A percentile compares a stretch with the other conserved stretches of the same genome.
phyloP scores from a whole-genome alignment of 495 filamentous ascomycete species.

The Alectoria sarmentosa region DNA sequence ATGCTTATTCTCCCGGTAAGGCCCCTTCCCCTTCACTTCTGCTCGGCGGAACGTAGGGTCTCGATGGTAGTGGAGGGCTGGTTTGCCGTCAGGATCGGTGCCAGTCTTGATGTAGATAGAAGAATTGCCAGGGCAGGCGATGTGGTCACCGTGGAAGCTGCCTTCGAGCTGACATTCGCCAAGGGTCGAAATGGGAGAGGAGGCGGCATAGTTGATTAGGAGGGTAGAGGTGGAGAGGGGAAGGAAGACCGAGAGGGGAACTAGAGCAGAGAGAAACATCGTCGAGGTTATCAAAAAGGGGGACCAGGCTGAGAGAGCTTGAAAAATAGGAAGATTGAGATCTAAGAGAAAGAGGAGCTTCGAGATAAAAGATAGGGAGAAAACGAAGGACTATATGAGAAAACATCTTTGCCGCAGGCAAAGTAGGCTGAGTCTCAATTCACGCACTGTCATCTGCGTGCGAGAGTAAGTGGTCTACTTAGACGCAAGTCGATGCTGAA shows the following conservation, averaged over 20 bases:
- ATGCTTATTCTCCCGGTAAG: constrained; percentile 25
- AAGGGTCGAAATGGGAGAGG: constrained; percentile 3
- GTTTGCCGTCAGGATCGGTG: too few species aligned
- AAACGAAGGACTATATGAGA: neutral
- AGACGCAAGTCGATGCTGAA: neutral
- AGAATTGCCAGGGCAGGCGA: too few species aligned
- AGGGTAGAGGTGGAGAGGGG: constrained; percentile 12
- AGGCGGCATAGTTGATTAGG: constrained; percentile 11
- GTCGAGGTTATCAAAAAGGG: neutral
- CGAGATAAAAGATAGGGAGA: neutral
- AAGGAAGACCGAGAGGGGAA: neutral
- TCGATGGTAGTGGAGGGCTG: constrained; percentile 31
- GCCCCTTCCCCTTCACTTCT: constrained; percentile 28
- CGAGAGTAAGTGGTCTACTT: neutral
- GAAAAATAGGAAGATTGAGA: neutral
- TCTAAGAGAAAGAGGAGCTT: neutral
- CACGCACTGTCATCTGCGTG: neutral
- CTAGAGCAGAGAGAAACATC: constrained; percentile 2
- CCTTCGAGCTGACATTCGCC: too few species aligned
- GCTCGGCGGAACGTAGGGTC: constrained; percentile 30
- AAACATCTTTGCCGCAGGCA: neutral
- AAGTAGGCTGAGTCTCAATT: neutral
- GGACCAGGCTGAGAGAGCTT: neutral
- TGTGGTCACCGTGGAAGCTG: too few species aligned
- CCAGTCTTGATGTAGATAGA: too few species aligned